Conservation (phyloP, 2,329 filamentous ascomycete species). For the Cryoendolithus antarcticus region DNA sequence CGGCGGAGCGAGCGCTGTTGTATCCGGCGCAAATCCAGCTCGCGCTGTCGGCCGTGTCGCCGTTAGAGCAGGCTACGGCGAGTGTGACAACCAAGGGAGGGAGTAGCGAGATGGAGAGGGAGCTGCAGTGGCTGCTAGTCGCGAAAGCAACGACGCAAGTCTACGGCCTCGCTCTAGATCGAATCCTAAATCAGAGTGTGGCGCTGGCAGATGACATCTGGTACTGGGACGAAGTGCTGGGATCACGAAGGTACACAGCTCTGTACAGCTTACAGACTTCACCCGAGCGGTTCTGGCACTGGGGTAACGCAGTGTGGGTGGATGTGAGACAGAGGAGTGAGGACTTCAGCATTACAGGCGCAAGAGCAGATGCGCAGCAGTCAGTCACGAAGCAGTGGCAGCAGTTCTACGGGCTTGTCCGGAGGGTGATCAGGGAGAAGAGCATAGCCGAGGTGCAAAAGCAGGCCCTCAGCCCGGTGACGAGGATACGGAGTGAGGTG, state of each 20-base stretch:
- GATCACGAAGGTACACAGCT: constrained; percentile 64
- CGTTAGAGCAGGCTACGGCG: constrained; percentile 7
- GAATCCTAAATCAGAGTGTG: constrained; percentile 69
- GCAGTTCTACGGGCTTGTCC: constrained; percentile 67
- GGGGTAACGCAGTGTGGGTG: constrained; percentile 56
- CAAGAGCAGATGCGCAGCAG: constrained; percentile 19
- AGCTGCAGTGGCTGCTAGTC: constrained; percentile 81
- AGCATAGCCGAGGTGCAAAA: constrained; percentile 60
- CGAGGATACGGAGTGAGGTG: constrained; percentile 61
- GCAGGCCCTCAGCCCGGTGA: constrained; percentile 65
- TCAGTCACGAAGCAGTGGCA: constrained; percentile 19
- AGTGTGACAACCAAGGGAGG: constrained; percentile 6
- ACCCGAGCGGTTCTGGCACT: constrained; percentile 61
- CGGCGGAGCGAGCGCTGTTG: constrained; percentile 11
- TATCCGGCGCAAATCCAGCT: constrained; percentile 7
- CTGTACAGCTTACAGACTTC: constrained; percentile 80
- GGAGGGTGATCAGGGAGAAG: constrained; percentile 59
- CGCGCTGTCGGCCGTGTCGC: constrained; percentile 10
- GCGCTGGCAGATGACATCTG: constrained; percentile 76
- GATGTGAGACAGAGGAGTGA: constrained; percentile 39
- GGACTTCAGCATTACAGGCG: constrained; percentile 14
- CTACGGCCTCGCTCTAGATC: constrained; percentile 68
- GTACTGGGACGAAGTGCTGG: constrained; percentile 88
- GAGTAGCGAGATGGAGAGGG: constrained; percentile 48
- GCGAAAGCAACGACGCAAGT: constrained; percentile 88